Base-by-base conservation (phyloP, 331 rosid genomes). In the Pyrus hybrid region DNA sequence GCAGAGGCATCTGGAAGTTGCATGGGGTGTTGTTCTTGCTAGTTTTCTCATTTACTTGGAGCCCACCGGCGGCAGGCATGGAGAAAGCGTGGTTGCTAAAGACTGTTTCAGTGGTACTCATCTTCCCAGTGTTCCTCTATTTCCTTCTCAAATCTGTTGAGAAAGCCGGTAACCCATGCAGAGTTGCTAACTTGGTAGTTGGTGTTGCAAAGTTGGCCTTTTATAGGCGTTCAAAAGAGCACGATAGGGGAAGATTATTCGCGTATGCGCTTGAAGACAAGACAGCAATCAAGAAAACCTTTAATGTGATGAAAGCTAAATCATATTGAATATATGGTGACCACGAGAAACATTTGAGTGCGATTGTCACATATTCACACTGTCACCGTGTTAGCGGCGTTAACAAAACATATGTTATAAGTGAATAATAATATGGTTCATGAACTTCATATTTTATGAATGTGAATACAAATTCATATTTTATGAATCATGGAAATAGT, bases 1-100 rank as follows among this genome's bases (percentile, higher is more conserved):
- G 85, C 61, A 81, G 73, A 9, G 87, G 87, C 87, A 81, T 80
- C 80, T 81, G 85, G 81, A 84, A 84, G 11, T 57, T 57, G 21
- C 61, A 28, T 13, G 41, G 20, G 23, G 64, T 29, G 75, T 12
- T 78, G 74, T 54, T 51, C 75, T 75, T 78, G 73, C 61, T 70
- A 72, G 64, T 21, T 20, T 70, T 45, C 5, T 51, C 84, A 56
- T 77, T 70, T 57, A 12, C 62, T 63, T 63, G 29, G 7, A 61
- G 21, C n/a, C 57, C 8, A 10, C 35, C 14, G 3, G 45, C 47
- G 47, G 4, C 47, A 3, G 66, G 30, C 28, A 35, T 68, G 13
- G 72, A 25, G 16, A 33, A 73, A 26, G 60, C 63, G 9, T 51
- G 26, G 75, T 58, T 73, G 30, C 63, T 23, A 45, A 56, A 45